Conservation (phyloP, 306 rosid species). For the Cucumis hystrix region DNA sequence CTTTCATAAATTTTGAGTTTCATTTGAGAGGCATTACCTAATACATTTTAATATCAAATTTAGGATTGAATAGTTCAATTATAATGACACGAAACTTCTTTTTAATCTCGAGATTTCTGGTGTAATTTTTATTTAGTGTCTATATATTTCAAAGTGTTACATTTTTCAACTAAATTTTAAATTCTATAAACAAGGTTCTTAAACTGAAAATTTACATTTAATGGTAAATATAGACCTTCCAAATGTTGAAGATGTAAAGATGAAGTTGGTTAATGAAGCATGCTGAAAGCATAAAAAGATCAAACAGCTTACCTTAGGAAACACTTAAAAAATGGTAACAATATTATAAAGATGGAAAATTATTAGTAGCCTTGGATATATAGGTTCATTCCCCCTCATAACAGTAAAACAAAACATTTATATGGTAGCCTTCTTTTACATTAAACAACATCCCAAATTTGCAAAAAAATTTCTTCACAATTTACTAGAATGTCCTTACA, state of each 20-base stretch:
- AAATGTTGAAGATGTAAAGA: neutral
- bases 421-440: neutral
- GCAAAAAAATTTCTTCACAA: neutral
- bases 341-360: neutral
- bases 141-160: no score
- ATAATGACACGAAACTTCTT: no score
- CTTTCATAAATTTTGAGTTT: no score
- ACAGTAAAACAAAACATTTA: neutral
- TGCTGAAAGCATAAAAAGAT: neutral
- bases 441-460: neutral
- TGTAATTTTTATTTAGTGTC: no score
- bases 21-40: no score
- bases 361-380: neutral
- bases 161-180: no score
- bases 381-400: neutral
- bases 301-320: neutral
- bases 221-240: no score
- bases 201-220: no score
- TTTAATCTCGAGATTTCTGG: no score
- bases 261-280: neutral
- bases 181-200: no score
- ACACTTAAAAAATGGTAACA: neutral
- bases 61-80: no score
- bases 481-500: neutral
- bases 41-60: no score